phyloP scores from a whole-genome alignment of 2,329 filamentous ascomycete species.

The Ceratocystis albifundus region DNA sequence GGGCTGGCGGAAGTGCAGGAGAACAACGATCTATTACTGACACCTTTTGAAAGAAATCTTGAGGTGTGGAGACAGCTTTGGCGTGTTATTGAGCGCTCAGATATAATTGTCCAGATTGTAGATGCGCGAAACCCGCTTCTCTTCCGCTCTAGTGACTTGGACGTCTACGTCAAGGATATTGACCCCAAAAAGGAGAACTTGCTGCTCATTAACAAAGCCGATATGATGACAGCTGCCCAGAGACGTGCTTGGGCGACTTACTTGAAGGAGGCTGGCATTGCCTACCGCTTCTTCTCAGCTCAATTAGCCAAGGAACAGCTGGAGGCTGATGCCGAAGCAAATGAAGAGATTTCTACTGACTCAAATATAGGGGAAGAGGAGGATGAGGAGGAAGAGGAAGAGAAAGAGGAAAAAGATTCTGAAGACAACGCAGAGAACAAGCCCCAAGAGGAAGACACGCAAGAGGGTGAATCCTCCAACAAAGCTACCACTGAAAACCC shows the following conservation, averaged over 20 bases:
- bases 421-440: conserved; percentile 28
- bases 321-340: conserved; percentile 44
- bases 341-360: conserved; percentile 27
- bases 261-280: conserved; percentile 67
- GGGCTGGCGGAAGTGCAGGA: conserved; percentile 88
- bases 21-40: conserved; percentile 89
- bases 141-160: conserved; percentile 88
- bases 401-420: conserved; percentile 24
- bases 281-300: conserved; percentile 94
- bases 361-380: conserved; percentile 38
- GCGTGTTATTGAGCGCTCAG: conserved; percentile 94
- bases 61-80: conserved; percentile 97
- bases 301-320: conserved; percentile 80
- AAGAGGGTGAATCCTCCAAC: conserved; percentile 16
- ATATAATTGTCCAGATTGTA: conserved; percentile 94
- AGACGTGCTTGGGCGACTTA: conserved; percentile 75
- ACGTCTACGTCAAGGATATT: conserved; percentile 87
- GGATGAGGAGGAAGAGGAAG: conserved; percentile 39
- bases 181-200: conserved; percentile 80
- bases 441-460: conserved; percentile 25
- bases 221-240: conserved; percentile 92
- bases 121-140: conserved; percentile 90
- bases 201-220: conserved; percentile 92
- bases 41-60: conserved; percentile 90
- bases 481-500: conserved; percentile 9